A percentile compares a stretch with the other conserved stretches of the same genome.
phyloP scores from a whole-genome alignment of 306 rosid genomes.

The Ziziphus jujuba region DNA sequence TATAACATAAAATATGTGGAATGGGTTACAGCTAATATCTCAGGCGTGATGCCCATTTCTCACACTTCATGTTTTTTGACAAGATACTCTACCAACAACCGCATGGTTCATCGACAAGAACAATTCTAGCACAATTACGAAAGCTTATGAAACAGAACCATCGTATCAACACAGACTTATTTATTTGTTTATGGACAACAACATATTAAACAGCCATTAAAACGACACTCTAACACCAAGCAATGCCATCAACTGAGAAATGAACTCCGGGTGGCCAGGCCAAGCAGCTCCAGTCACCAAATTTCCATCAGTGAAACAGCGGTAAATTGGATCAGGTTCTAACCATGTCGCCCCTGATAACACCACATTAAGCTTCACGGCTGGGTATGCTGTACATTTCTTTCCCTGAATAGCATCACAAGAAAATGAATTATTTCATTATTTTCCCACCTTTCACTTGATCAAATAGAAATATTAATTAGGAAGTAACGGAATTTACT shows the following conservation, averaged over 20 bases:
- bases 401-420: slow-evolving; percentile 51
- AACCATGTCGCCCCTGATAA: slow-evolving; percentile 73
- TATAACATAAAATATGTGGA: too few relatives aligned
- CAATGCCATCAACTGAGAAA: slow-evolving; percentile 72
- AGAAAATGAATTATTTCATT: background rate
- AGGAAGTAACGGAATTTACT: background rate
- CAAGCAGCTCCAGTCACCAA: slow-evolving; percentile 88
- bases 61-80: too few relatives aligned
- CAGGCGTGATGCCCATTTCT: too few relatives aligned
- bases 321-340: slow-evolving; percentile 80
- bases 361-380: slow-evolving; percentile 71
- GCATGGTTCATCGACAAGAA: too few relatives aligned
- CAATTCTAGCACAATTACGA: too few relatives aligned
- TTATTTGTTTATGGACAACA: background rate
- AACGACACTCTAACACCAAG: slow-evolving; percentile 62
- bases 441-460: too few relatives aligned
- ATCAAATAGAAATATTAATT: too few relatives aligned
- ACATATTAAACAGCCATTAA: slow-evolving; percentile 20
- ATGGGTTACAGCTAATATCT: too few relatives aligned
- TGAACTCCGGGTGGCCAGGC: slow-evolving; percentile 86
- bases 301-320: slow-evolving; percentile 84
- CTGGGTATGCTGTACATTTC: slow-evolving; percentile 89
- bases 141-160: background rate
- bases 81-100: too few relatives aligned
- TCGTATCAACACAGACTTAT: background rate